Percentiles rank a stretch among this genome's conserved stretches.
Conservation (phyloP, 2,329 filamentous ascomycete species). For the Pochonia chlamydosporia region DNA sequence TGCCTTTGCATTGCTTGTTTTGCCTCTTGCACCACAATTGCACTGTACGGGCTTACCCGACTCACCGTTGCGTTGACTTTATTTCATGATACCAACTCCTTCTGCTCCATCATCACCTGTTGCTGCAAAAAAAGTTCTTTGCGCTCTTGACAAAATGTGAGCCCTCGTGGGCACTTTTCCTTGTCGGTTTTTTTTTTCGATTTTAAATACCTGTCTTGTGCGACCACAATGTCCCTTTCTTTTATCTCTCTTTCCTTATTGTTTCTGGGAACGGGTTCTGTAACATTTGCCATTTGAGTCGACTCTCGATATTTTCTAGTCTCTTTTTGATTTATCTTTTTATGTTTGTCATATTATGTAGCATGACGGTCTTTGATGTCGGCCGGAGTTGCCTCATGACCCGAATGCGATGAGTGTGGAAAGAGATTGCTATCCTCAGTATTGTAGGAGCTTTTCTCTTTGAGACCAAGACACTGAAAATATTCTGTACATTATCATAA, state of each 20-base stretch:
- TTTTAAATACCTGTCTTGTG: too few species aligned
- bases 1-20: constrained; percentile 28
- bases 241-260: background rate
- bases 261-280: constrained; percentile 3
- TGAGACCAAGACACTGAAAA: constrained; percentile 6
- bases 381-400: constrained; percentile 6
- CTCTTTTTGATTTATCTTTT: background rate
- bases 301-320: background rate
- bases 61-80: constrained; percentile 20
- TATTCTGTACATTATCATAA: constrained; percentile 52
- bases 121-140: constrained; percentile 14
- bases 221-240: constrained; percentile 1
- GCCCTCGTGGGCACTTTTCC: constrained; percentile 3
- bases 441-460: constrained; percentile 2
- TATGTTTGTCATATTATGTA: constrained; percentile 1
- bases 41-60: constrained; percentile 8
- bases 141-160: constrained; percentile 10
- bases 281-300: constrained; percentile 2
- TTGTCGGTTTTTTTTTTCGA: background rate
- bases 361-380: constrained; percentile 8
- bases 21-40: constrained; percentile 15
- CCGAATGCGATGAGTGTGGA: constrained; percentile 6
- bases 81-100: constrained; percentile 31
- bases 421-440: constrained; percentile 1
- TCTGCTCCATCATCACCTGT: constrained; percentile 6